These are phyloP conservation scores for Vicia villosa DNA, from an alignment of 306 rosid genomes.

Conservation along the genomic window DNA sequence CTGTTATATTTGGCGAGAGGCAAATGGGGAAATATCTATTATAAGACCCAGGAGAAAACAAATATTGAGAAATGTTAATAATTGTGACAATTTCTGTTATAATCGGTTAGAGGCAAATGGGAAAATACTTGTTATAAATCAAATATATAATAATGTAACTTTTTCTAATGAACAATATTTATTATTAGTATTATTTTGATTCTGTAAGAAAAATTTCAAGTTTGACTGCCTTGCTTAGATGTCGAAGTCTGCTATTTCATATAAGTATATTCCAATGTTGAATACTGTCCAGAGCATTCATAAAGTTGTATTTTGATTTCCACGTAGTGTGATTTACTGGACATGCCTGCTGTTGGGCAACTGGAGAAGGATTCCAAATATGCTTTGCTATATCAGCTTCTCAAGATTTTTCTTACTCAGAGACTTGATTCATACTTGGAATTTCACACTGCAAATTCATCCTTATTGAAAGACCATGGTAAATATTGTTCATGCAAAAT, in stretches of 20 bases:
- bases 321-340: conserved; percentile 81
- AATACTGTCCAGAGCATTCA: conserved; percentile 18
- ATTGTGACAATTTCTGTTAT: not conserved
- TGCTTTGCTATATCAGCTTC: conserved; percentile 76
- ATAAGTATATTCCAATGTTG: not conserved
- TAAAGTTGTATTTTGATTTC: conserved; percentile 18
- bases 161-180: not conserved
- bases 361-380: conserved; percentile 89
- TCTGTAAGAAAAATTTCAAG: not conserved
- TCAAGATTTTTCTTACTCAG: conserved; percentile 78
- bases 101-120: not conserved
- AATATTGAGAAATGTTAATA: not conserved
- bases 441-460: conserved; percentile 73
- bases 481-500: conserved; percentile 18
- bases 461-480: conserved; percentile 71
- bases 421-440: conserved; percentile 86
- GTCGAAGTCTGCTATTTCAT: not conserved
- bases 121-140: not conserved
- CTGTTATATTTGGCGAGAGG: not conserved
- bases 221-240: not conserved
- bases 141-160: not conserved
- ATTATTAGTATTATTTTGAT: not conserved
- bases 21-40: not conserved
- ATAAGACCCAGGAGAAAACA: not conserved
- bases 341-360: conserved; percentile 78